Conservation (phyloP, 768 basidiomycete genomes). For the Boletellus ananas region DNA sequence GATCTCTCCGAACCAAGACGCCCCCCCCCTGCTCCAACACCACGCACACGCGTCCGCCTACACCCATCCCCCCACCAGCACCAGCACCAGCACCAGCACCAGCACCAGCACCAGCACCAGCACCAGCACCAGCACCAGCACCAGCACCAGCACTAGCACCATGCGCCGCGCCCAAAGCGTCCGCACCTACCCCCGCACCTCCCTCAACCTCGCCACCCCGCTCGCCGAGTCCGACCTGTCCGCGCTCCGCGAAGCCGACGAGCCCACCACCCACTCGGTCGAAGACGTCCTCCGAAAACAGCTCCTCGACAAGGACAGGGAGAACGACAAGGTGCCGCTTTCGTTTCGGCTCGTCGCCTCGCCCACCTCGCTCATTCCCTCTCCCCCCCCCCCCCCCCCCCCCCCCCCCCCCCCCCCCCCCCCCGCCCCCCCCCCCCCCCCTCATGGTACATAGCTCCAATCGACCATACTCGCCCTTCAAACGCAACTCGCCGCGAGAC, state of each 20-base stretch:
- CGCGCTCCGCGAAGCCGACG: conserved; percentile 51
- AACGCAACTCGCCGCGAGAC: conserved; percentile 60
- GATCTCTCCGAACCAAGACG: no score
- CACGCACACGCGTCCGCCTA: no score
- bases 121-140: no score
- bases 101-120: no score
- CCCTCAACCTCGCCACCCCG: conserved; percentile 32
- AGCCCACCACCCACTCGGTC: neutral
- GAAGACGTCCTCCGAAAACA: conserved; percentile 64
- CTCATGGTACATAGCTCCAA: conserved; percentile 57
- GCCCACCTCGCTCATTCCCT: neutral
- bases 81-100: no score
- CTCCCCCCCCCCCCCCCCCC: neutral
- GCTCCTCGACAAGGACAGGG: conserved; percentile 62
- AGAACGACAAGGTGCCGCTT: conserved; percentile 61
- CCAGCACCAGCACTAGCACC: no score
- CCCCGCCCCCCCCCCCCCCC: no score
- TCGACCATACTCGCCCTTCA: conserved; percentile 61
- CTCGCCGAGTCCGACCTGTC: conserved; percentile 46
- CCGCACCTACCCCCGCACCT: conserved; percentile 51
- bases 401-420: neutral
- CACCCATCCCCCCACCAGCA: no score
- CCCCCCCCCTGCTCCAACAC: no score
- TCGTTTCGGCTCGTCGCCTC: neutral
- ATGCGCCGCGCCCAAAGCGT: conserved; percentile 65